Evolutionary conservation across 129 eudicot species (phyloP).

Genomic region (Solidago caesia): DNA sequence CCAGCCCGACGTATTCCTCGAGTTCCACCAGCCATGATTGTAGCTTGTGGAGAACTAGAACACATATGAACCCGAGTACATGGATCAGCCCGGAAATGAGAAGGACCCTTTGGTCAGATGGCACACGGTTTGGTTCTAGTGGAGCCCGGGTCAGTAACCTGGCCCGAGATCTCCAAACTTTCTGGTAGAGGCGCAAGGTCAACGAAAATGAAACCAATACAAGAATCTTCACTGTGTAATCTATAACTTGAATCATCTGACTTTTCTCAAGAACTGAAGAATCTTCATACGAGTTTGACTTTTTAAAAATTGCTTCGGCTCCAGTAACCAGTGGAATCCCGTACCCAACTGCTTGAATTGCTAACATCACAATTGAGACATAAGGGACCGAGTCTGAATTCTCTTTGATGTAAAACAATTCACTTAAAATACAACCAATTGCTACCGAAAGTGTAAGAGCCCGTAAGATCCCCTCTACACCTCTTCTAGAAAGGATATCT

Average conservation of each 20-base stretch:
- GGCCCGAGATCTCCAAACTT: constrained; percentile 79
- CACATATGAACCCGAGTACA: constrained; percentile 52
- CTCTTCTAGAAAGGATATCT: constrained; percentile 72
- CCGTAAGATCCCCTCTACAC: constrained; percentile 81
- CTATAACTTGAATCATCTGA: constrained; percentile 62
- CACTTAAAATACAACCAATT: constrained; percentile 54
- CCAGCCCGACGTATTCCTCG: constrained; percentile 77
- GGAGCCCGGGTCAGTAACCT: constrained; percentile 62
- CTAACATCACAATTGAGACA: constrained; percentile 74
- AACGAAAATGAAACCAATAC: constrained; percentile 63
- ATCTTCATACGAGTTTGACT: constrained; percentile 47
- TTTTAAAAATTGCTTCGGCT: constrained; percentile 60
- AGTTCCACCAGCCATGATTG: constrained; percentile 67
- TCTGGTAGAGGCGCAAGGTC: constrained; percentile 64
- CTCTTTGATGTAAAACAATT: constrained; percentile 57
- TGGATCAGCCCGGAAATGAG: constrained; percentile 50
- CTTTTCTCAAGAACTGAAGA: constrained; percentile 70
- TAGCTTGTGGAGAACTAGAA: constrained; percentile 46
- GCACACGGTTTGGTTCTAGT: constrained; percentile 62
- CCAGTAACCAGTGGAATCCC: constrained; percentile 72
- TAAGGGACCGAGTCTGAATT: constrained; percentile 61
- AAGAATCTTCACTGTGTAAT: constrained; percentile 74
- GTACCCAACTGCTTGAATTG: constrained; percentile 80
- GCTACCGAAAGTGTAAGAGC: constrained; percentile 67
- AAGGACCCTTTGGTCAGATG: constrained; percentile 59